phyloP scores from a whole-genome alignment of 805 yeast genomes.

The Cyberlindnera japonica region DNA sequence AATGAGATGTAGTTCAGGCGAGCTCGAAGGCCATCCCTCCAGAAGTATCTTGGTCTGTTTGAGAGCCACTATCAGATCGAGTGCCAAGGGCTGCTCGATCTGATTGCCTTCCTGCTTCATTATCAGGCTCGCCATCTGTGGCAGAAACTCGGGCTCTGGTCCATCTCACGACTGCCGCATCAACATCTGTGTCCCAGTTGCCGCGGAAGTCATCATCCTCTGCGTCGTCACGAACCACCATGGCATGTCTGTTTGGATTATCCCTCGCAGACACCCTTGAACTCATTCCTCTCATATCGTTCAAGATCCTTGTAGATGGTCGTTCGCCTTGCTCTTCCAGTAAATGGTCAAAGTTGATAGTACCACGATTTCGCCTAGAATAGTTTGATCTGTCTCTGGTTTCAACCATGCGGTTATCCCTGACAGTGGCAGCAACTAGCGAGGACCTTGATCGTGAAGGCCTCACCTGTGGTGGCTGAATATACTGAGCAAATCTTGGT shows the following conservation, averaged over 20 bases:
- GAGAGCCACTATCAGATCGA: too few relatives aligned
- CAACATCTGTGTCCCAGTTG: too few relatives aligned
- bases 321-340: background rate
- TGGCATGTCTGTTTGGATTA: constrained; percentile 7
- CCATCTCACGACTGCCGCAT: too few relatives aligned
- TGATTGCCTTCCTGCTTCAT: too few relatives aligned
- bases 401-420: too few relatives aligned
- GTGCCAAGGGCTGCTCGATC: too few relatives aligned
- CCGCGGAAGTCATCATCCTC: too few relatives aligned
- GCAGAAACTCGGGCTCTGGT: too few relatives aligned
- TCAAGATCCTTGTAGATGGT: background rate
- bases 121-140: too few relatives aligned
- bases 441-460: background rate
- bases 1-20: too few relatives aligned
- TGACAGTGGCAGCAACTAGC: background rate
- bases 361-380: background rate
- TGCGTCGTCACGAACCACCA: constrained; percentile 1
- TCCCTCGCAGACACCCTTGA: constrained; percentile 1
- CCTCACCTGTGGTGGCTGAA: background rate
- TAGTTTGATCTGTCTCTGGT: background rate
- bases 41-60: too few relatives aligned
- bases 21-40: too few relatives aligned
- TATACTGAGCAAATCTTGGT: background rate
- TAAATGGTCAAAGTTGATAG: background rate
- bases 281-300: background rate